phyloP scores from a whole-genome alignment of 352 stramenopile species.

The Phytophthora sansomeana region DNA sequence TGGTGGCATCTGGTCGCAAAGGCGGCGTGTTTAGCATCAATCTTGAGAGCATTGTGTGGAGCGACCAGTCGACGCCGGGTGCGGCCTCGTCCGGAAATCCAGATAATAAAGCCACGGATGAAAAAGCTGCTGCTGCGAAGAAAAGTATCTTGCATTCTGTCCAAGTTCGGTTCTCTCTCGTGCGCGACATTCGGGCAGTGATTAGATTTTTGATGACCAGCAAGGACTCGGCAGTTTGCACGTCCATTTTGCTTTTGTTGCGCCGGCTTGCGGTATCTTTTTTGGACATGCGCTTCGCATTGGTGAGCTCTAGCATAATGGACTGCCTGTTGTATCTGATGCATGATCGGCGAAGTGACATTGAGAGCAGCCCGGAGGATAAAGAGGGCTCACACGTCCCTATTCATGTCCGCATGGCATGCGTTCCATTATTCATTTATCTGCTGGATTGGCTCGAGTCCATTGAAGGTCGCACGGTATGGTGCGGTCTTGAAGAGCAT shows the following conservation, averaged over 20 bases:
- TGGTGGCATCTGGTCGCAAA: constrained; percentile 41
- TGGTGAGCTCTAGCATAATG: constrained; percentile 81
- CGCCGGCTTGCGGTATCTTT: constrained; percentile 71
- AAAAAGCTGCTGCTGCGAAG: constrained; percentile 20
- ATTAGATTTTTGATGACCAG: constrained; percentile 71
- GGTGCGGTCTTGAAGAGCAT: constrained; percentile 86
- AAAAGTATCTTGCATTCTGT: constrained; percentile 53
- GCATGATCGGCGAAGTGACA: constrained; percentile 31
- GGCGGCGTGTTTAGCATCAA: constrained; percentile 81
- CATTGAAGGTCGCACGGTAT: constrained; percentile 83
- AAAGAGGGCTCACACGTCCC: constrained; percentile 25
- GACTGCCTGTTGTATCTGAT: constrained; percentile 77
- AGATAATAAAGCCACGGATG: constrained; percentile 31
- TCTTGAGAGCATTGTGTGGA: constrained; percentile 86
- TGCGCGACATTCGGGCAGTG: constrained; percentile 72
- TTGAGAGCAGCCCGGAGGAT: constrained; percentile 6
- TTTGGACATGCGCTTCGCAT: constrained; percentile 74
- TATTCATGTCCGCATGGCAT: constrained; percentile 56
- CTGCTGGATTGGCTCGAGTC: constrained; percentile 84
- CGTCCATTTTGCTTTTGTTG: constrained; percentile 64
- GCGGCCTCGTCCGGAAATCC: constrained; percentile 15
- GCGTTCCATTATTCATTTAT: constrained; percentile 75
- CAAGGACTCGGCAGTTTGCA: constrained; percentile 56
- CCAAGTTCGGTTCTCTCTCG: constrained; percentile 76
- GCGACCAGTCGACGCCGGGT: constrained; percentile 51